Evolutionary conservation across 768 basidiomycete species (phyloP), one percentile per base, ranked within the genome.

Genomic region (Gloeophyllum trabeum): DNA sequence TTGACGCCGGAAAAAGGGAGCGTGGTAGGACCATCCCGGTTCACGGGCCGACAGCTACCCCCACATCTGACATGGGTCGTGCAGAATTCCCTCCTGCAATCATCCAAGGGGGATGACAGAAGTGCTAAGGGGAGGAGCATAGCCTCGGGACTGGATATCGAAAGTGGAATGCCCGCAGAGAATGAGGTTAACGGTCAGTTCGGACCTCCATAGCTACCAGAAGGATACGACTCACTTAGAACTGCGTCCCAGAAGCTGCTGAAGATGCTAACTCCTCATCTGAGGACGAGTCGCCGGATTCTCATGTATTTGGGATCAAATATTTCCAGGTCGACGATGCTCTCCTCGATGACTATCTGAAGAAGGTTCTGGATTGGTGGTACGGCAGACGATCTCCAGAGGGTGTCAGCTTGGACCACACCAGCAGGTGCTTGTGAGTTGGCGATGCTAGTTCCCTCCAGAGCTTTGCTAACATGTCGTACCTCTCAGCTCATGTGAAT

Each of bases 1-100:
- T 52, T 76, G 28, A 40, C 43, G 28, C 10, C 16, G 10, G 28
- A 16, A 16, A 32, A 32, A 32, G 10, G 28, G 28, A 32, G 10
- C 10, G 28, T 10, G 28, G 28, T 32, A 32, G 16, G 16, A 16
- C 16, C 16, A 10, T 16, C 10, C 16, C 28, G 28, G 28, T 32
- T 32, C 10, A n/a, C n/a, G n/a, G n/a, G n/a, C n/a, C n/a, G n/a
- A n/a, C n/a, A n/a, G n/a, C n/a, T n/a, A n/a, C n/a, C n/a, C n/a
- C n/a, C n/a, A n/a, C n/a, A n/a, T n/a, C n/a, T n/a, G n/a, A n/a
- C n/a, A n/a, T n/a, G n/a, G n/a, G n/a, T n/a, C n/a, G n/a, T n/a
- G n/a, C n/a, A n/a, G n/a, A n/a, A n/a, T n/a, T n/a, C n/a, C n/a
- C n/a, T n/a, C n/a, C n/a, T n/a, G n/a, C n/a, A n/a, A n/a, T n/a